Conservation (phyloP, 2,329 filamentous ascomycete species). For the Penicillium freii region DNA sequence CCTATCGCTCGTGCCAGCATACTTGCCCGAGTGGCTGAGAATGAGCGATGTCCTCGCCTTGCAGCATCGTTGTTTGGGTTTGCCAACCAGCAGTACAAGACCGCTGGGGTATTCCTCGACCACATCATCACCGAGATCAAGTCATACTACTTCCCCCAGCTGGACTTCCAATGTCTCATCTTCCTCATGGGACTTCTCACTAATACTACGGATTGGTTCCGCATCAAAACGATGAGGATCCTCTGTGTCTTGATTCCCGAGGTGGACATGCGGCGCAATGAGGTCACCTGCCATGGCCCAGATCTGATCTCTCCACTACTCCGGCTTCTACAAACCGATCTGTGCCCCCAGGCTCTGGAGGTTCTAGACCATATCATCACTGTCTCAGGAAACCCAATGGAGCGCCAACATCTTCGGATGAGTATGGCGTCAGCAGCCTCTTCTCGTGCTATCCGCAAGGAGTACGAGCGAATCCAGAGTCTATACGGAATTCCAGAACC, state of each 20-base stretch:
- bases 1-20: constrained; percentile 64
- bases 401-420: constrained; percentile 93
- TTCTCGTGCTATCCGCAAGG: constrained; percentile 81
- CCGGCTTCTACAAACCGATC: constrained; percentile 84
- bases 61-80: constrained; percentile 69
- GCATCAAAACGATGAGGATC: constrained; percentile 87
- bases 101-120: constrained; percentile 70
- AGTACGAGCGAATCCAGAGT: constrained; percentile 91
- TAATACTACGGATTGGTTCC: constrained; percentile 85
- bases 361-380: constrained; percentile 95
- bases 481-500: constrained; percentile 95
- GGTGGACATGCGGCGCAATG: constrained; percentile 87
- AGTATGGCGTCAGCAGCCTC: constrained; percentile 86
- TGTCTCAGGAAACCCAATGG: constrained; percentile 87
- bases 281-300: constrained; percentile 85
- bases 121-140: constrained; percentile 72
- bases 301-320: constrained; percentile 93
- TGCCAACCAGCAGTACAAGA: constrained; percentile 63
- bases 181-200: constrained; percentile 90
- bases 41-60: constrained; percentile 66
- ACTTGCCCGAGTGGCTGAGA: constrained; percentile 70
- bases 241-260: constrained; percentile 81
- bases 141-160: constrained; percentile 73
- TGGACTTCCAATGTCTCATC: constrained; percentile 80
- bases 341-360: constrained; percentile 85